Base-by-base conservation (phyloP, 2,329 filamentous ascomycete genomes). In the Neonectria hederae region DNA sequence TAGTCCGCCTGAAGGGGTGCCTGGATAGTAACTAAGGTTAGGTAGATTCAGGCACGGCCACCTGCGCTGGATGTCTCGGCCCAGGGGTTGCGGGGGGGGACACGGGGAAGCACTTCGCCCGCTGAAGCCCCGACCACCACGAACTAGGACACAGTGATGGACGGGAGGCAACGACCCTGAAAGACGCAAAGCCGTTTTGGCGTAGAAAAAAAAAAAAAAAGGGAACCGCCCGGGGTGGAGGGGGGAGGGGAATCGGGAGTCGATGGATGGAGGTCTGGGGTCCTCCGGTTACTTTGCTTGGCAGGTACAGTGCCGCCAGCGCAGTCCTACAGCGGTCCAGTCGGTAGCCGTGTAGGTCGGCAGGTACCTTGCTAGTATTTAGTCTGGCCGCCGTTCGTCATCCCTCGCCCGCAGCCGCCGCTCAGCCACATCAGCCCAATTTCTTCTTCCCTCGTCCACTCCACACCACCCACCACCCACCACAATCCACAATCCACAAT, bases 361-460 rank as follows among this genome's bases (percentile, higher is more conserved):
- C 14, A 46, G 22, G 22, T 26, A 30, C 8, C 17, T 28, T 28
- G 28, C 28, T 28, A 10, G 28, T 28, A 49, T 28, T 51, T 21
- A 51, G n/a, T 14, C 21, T 24, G 24, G 51, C 42, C 28, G 43
- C 53, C 53, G 43, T 55, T 56, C 59, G 59, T 62, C 59, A 62
- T 62, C 59, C 59, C 46, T 57, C 53, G 26, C 53, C 59, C 59
- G 54, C 53, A 62, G 59, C 54, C 45, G 54, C 40, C 54, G 40
- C 59, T 62, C 59, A 62, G 59, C 59, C 59, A 62, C 59, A 62
- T 28, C 59, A 56, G 54, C 59, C 53, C 59, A 62, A 62, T 62
- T 62, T 62, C 53, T 45, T 62, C 51, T 53, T 43, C 52, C 49
- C 58, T n/a, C 35, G 38, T 60, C 59, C 52, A 46, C 51, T 54